Evolutionary conservation across 306 rosid genomes (phyloP), one percentile per base, ranked within the genome.

Genomic region (Sophora flavescens): DNA sequence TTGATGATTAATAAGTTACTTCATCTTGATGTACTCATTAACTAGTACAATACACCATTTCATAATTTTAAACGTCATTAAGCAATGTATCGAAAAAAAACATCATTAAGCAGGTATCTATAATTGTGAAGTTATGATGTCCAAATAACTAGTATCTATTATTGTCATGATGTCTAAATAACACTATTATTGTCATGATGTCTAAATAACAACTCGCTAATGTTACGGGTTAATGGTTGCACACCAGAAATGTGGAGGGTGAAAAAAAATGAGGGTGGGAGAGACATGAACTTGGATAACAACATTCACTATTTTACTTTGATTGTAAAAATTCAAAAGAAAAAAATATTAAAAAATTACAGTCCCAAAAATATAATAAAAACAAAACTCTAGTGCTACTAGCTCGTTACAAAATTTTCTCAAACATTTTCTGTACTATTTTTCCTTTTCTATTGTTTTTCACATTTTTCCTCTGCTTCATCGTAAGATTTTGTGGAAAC

Each of bases 181-280:
- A 22, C 22, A 1, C n/a, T n/a, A n/a, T n/a, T n/a, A n/a, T n/a
- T n/a, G 22, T 22, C 1, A 22, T 22, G 22, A 22, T 22, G 22
- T 22, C 22, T 1, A 22, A 22, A 22, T 22, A 22, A 22, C 22
- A 1, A 22, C 22, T 22, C 22, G n/a, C n/a, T n/a, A n/a, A 22
- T 22, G 1, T 22, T 22, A 22, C 22, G 22, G 32, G 32, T 30
- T 30, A 1, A 30, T 53, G 17, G 28, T 58, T 75, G 50, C 12
- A 73, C 85, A 18, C 84, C 28, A 36, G 81, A 72, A 62, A 52
- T 74, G 75, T 69, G 85, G 83, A 60, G 62, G 22, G 56, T 32
- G 63, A 68, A 45, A 72, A 44, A 50, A 12, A 61, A 41, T 59
- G 33, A 62, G 63, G 22, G 51, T 30, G 74, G 57, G 61, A 60